These are phyloP conservation scores for Pichia deserticola DNA, from an alignment of 805 yeast species.

Conservation along the genomic window DNA sequence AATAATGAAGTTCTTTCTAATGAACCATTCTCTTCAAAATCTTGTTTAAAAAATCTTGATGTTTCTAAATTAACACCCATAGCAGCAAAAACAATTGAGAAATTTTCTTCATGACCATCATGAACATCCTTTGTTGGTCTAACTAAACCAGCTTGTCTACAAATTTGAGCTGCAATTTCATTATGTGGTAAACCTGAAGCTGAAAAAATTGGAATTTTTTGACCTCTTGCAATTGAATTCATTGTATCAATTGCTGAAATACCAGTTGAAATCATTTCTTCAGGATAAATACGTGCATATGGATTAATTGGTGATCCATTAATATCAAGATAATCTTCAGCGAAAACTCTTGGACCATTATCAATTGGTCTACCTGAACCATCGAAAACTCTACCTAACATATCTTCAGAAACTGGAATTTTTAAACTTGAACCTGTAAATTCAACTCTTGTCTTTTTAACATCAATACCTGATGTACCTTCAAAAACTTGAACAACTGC, in stretches of 20 bases:
- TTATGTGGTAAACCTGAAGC: slow-evolving; percentile 99
- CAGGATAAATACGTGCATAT: slow-evolving; percentile 96
- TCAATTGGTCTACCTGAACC: slow-evolving; percentile 99
- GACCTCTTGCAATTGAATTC: slow-evolving; percentile 99
- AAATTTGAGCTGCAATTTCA: slow-evolving; percentile 99
- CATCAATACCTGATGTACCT: slow-evolving; percentile 98
- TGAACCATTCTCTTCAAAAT: slow-evolving; percentile 98
- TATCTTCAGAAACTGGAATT: slow-evolving; percentile 93
- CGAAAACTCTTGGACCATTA: slow-evolving; percentile 96
- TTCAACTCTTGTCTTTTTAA: slow-evolving; percentile 93
- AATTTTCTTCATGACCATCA: slow-evolving; percentile 99
- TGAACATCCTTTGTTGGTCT: slow-evolving; percentile 99
- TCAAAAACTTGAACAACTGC: slow-evolving; percentile 99
- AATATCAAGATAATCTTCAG: slow-evolving; percentile 96
- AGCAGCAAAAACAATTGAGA: slow-evolving; percentile 98
- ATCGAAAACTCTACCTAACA: slow-evolving; percentile 95
- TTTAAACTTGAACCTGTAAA: slow-evolving; percentile 92
- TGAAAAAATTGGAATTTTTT: slow-evolving; percentile 97
- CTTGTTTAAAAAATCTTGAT: slow-evolving; percentile 97
- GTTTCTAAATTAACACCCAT: slow-evolving; percentile 99
- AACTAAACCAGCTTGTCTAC: slow-evolving; percentile 99
- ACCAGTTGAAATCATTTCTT: slow-evolving; percentile 99
- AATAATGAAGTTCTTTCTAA: slow-evolving; percentile 95
- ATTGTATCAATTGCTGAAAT: slow-evolving; percentile 96
- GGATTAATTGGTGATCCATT: slow-evolving; percentile 99